Conservation (phyloP, 345 rosid species). For the Zanthoxylum bungeanum region DNA sequence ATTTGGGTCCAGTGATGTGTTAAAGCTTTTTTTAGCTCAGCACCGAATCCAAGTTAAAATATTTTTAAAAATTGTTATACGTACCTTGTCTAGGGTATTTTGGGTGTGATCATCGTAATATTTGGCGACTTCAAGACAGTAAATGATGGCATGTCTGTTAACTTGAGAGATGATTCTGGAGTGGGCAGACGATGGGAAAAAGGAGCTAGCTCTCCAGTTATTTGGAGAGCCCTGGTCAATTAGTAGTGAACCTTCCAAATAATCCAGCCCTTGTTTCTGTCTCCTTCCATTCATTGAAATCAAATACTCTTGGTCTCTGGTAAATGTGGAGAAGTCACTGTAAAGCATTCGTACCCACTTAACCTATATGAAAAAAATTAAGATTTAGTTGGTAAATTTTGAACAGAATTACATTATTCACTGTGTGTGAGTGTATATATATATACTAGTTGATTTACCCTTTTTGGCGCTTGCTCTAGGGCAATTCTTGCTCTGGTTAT, state of each 20-base stretch:
- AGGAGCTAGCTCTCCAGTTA: constrained; percentile 66
- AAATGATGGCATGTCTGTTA: constrained; percentile 49
- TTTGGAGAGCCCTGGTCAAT: constrained; percentile 50
- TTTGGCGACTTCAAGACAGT: constrained; percentile 71
- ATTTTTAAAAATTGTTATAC: too few species aligned
- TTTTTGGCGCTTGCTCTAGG: constrained; percentile 54
- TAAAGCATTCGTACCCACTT: constrained; percentile 80
- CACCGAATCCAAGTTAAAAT: too few species aligned
- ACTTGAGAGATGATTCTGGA: constrained; percentile 51
- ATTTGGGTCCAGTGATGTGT: too few species aligned
- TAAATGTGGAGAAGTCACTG: constrained; percentile 53
- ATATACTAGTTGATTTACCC: too few species aligned
- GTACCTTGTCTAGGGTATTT: constrained; percentile 42
- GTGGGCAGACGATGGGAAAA: constrained; percentile 52
- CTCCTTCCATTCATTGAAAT: constrained; percentile 48
- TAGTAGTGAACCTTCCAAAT: constrained; percentile 66
- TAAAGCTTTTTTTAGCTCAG: too few species aligned
- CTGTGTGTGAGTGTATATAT: too few species aligned
- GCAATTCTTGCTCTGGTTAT: constrained; percentile 76
- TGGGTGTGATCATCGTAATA: constrained; percentile 49
- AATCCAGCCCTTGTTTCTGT: constrained; percentile 39
- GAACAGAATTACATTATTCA: too few species aligned
- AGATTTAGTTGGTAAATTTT: too few species aligned
- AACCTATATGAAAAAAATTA: too few species aligned
- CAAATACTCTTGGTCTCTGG: constrained; percentile 60